phyloP scores from a whole-genome alignment of 805 yeast genomes.

The Kregervanrija delftensis region DNA sequence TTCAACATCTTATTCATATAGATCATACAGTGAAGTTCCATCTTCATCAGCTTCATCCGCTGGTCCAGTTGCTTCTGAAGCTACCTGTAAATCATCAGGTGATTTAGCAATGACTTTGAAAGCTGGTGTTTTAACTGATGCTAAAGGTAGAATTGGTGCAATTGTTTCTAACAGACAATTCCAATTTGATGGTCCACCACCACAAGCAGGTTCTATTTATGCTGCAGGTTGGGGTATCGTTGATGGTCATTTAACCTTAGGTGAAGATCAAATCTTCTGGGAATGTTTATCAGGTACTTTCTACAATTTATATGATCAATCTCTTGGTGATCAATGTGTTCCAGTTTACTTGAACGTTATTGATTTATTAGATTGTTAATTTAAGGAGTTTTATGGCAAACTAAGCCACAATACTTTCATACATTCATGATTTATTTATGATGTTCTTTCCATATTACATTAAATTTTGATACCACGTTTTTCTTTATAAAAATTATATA shows the following conservation, averaged over 20 bases:
- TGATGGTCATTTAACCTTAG: conserved; percentile 44
- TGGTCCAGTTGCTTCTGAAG: conserved; percentile 17
- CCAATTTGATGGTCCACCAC: conserved; percentile 63
- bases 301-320: conserved; percentile 51
- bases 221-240: conserved; percentile 47
- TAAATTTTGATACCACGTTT: too few relatives aligned
- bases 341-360: conserved; percentile 38
- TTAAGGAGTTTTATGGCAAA: neutral
- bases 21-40: conserved; percentile 9
- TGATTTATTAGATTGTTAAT: conserved; percentile 32
- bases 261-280: conserved; percentile 40
- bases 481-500: too few relatives aligned
- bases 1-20: conserved; percentile 27
- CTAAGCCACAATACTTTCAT: too few relatives aligned
- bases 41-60: conserved; percentile 19
- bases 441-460: too few relatives aligned
- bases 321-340: conserved; percentile 39
- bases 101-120: conserved; percentile 39
- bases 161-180: conserved; percentile 58
- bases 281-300: conserved; percentile 50
- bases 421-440: too few relatives aligned
- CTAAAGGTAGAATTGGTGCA: conserved; percentile 47
- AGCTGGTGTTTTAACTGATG: conserved; percentile 37
- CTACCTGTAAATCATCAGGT: conserved; percentile 30
- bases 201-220: conserved; percentile 51